Percentiles rank a stretch among this genome's conserved stretches.
Evolutionary conservation across 495 filamentous ascomycete species (phyloP).

Genomic region (Neurospora terricola): DNA sequence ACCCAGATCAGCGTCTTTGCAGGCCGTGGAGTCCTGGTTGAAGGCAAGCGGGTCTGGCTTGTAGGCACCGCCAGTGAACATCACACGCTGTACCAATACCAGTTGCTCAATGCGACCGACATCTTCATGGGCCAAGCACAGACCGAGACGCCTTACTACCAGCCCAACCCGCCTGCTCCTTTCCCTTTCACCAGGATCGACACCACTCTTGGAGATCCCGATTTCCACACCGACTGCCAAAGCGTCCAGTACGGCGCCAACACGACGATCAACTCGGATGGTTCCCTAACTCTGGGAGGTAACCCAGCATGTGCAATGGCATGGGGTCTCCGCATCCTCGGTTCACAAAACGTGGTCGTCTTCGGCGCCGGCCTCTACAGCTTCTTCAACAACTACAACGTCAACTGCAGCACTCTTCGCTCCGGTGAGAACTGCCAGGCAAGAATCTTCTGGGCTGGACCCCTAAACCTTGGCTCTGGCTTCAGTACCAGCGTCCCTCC

Average conservation of each 20-base stretch:
- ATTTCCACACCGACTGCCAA: conserved; percentile 42
- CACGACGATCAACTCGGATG: conserved; percentile 31
- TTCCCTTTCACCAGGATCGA: conserved; percentile 53
- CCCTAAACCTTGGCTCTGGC: not conserved
- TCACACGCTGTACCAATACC: conserved; percentile 74
- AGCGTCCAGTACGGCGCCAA: conserved; percentile 37
- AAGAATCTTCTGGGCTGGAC: conserved; percentile 44
- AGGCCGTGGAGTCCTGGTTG: conserved; percentile 73
- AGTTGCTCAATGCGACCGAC: conserved; percentile 65
- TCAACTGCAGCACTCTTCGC: conserved; percentile 53
- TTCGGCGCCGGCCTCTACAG: conserved; percentile 74
- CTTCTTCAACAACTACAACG: conserved; percentile 80
- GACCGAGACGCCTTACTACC: conserved; percentile 85
- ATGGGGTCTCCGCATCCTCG: conserved; percentile 70
- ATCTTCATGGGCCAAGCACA: conserved; percentile 80
- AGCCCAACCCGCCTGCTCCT: conserved; percentile 66
- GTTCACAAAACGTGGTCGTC: conserved; percentile 51
- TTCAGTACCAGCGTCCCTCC: not conserved
- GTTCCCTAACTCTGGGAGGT: conserved; percentile 2
- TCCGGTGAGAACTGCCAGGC: conserved; percentile 69
- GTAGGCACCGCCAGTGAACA: conserved; percentile 80
- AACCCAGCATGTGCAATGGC: conserved; percentile 42
- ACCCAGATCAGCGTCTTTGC: conserved; percentile 78
- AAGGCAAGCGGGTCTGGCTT: conserved; percentile 48
- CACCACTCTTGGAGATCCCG: conserved; percentile 59